Evolutionary conservation across 2,329 filamentous ascomycete species (phyloP), one percentile per base, ranked within the genome.

Genomic region (Sporothrix curviconia): DNA sequence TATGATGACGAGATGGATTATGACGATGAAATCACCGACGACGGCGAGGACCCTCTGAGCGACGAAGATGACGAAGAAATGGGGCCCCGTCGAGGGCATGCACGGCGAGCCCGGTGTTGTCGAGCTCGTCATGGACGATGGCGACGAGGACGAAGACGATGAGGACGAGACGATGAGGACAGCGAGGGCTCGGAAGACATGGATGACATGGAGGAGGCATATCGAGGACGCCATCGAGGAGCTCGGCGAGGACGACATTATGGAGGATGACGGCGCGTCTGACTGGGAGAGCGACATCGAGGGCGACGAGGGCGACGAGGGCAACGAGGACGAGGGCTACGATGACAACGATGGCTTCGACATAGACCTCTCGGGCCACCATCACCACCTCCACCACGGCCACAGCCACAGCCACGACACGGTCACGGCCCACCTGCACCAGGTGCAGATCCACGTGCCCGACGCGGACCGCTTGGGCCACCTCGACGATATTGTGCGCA

Each of bases 1-100:
- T 95, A 96, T 64, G 89, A 91, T 52, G 90, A 96, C 37, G 92
- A 95, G 63, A 94, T 96, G 84, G 90, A 95, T 56, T 96, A 95
- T 65, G 81, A 78, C 22, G 90, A 94, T 63, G 91, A 91, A 32
- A 80, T 89, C 67, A 85, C 85, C 0, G 82, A 80, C 62, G 89
- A 92, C 66, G 89, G 89, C 59, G 89, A 91, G 66, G 89, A 94
- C 64, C 87, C 92, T 57, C 85, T 96, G 58, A 96, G 92, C 66
- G 92, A 95, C 66, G 89, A 94, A 59, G 90, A 95, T 60, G 90
- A 95, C 58, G 89, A 89, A 60, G 89, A 85, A 39, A 92, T 95
- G 79, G 92, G 82, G 91, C 6, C 85, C 89, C 37, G 89, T 96
- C 53, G 92, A 96, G 74, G 88, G 83, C 52, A 75, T 86, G 19